A percentile compares a stretch with the other conserved stretches of the same genome.
phyloP scores from a whole-genome alignment of 306 rosid species.

The Rosa multiflora region DNA sequence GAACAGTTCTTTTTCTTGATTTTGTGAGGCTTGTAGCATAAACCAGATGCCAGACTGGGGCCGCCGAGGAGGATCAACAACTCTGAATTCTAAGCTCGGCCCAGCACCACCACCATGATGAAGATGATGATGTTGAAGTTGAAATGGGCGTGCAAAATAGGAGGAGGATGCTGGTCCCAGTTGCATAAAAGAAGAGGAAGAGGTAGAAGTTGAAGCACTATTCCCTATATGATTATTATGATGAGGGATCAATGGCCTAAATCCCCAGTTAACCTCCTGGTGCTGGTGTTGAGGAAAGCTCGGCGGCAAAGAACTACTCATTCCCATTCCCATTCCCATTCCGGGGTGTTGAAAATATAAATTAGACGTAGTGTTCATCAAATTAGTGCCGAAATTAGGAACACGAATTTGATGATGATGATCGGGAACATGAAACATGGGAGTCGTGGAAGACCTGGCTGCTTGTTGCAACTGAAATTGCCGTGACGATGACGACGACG shows the following conservation, averaged over 20 bases:
- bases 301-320: slow-evolving; percentile 32
- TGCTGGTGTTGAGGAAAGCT: slow-evolving; percentile 23
- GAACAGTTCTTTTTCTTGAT: slow-evolving; percentile 72
- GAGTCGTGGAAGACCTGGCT: slow-evolving; percentile 7
- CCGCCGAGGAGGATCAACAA: slow-evolving; percentile 81
- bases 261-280: slow-evolving; percentile 62
- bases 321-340: slow-evolving; percentile 16
- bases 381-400: slow-evolving; percentile 7
- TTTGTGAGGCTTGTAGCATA: slow-evolving; percentile 80
- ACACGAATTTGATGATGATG: slow-evolving; percentile 5
- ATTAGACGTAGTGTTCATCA: slow-evolving; percentile 22
- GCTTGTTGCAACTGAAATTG: slow-evolving; percentile 3
- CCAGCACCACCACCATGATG: slow-evolving; percentile 41
- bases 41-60: slow-evolving; percentile 98
- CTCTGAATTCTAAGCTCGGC: slow-evolving; percentile 60
- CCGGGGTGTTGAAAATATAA: slow-evolving; percentile 42
- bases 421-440: slow-evolving; percentile 11
- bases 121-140: slow-evolving; percentile 27
- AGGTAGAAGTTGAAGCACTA: slow-evolving; percentile 37
- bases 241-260: slow-evolving; percentile 40
- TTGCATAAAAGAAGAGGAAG: slow-evolving; percentile 45
- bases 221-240: slow-evolving; percentile 30
- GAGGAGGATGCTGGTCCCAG: slow-evolving; percentile 30
- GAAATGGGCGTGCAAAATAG: slow-evolving; percentile 49
- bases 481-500: slow-evolving; percentile 1